Base-by-base conservation (phyloP, 2,329 filamentous ascomycete species). In the Waltergamsia citrina region DNA sequence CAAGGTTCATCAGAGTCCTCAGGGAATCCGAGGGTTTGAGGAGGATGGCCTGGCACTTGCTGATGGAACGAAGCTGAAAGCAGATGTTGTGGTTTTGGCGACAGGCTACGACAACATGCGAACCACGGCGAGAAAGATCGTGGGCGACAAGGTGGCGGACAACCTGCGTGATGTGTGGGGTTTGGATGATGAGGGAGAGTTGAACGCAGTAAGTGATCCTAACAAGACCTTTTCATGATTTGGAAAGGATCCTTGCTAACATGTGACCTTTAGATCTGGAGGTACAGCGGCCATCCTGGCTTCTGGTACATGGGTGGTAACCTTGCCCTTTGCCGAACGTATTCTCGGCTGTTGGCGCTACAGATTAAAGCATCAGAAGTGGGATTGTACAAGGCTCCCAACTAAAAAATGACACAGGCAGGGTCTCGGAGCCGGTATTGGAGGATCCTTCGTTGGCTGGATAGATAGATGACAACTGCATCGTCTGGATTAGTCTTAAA, bases 101-200 rank as follows among this genome's bases (percentile, higher is more conserved):
- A 65, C 61, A 0, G 61, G 62, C 0, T 65, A 54, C 38, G 48
- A 59, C 7, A 57, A 55, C 27, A 62, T 61, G 51, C 40, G 48
- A 8, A 50, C 46, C 5, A 53, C 44, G 10, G 43, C 54, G 3
- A 41, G 48, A 31, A 52, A 55, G 34, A 37, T 57, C 1, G 36
- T 65, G 12, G 62, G 61, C 0, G 35, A 53, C 10, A 45, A 54
- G 15, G 41, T 60, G 18, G 54, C 53, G 3, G 43, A 52, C 30
- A 43, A 47, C 18, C 43, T 50, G 15, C 42, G 40, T 20, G 52
- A 54, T 34, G 51, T 59, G 9, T 60, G 57, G 48, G 49, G 48
- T 31, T 28, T 63, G 20, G 55, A 62, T 32, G 45, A 47, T 1
- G 58, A 62, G 40, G 49, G 41, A 9, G 45, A 48, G 37, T 29